Percentiles rank a stretch among this genome's conserved stretches.
Conservation (phyloP, 495 filamentous ascomycete species). For the Cairneyella variabilis region DNA sequence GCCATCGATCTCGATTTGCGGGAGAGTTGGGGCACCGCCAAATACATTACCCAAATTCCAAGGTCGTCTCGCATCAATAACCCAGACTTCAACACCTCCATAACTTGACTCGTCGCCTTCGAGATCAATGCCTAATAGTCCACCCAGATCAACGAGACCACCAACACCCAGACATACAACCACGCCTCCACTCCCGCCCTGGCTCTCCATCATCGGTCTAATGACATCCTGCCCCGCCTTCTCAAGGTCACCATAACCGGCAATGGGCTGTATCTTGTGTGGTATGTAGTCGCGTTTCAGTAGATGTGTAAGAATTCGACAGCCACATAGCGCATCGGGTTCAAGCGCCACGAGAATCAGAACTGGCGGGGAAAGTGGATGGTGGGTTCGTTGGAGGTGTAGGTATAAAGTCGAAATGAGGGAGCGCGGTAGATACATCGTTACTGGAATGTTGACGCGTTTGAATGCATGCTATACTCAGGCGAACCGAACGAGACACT, state of each 20-base stretch:
- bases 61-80: conserved; percentile 84
- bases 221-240: conserved; percentile 72
- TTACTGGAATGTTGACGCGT: conserved; percentile 13
- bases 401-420: conserved; percentile 87
- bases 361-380: conserved; percentile 81
- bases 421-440: conserved; percentile 91
- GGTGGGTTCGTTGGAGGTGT: conserved; percentile 75
- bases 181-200: conserved; percentile 78
- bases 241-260: conserved; percentile 86
- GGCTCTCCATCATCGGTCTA: conserved; percentile 72
- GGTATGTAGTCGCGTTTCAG: conserved; percentile 95
- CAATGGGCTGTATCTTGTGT: conserved; percentile 95
- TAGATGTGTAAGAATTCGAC: conserved; percentile 84
- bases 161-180: conserved; percentile 92
- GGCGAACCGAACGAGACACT: too few species aligned
- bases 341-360: conserved; percentile 92
- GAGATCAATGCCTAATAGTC: conserved; percentile 61
- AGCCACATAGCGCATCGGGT: conserved; percentile 92
- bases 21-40: conserved; percentile 56
- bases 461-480: conserved; percentile 11
- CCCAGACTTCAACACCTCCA: conserved; percentile 84
- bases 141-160: conserved; percentile 79
- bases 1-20: conserved; percentile 31
- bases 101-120: conserved; percentile 47
- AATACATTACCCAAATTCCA: conserved; percentile 97